These are phyloP conservation scores for Nannizzia gypsea DNA, from an alignment of 2,329 filamentous ascomycete genomes.

Conservation along the genomic window DNA sequence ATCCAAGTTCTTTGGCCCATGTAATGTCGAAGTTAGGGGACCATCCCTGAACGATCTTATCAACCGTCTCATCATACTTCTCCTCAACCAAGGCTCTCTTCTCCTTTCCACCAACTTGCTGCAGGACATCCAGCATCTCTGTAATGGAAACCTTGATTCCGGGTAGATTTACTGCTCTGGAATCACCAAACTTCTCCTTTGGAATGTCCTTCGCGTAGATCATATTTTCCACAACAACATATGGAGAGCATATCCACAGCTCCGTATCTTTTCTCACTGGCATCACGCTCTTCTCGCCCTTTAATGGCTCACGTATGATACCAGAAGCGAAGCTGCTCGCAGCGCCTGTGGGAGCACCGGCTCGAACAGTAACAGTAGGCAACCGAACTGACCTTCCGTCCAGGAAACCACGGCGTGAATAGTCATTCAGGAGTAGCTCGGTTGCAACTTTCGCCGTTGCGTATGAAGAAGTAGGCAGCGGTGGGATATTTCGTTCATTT, in stretches of 20 bases:
- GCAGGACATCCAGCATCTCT: constrained; percentile 49
- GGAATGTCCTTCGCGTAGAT: constrained; percentile 41
- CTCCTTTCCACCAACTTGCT: constrained; percentile 45
- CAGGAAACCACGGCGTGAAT: constrained; percentile 39
- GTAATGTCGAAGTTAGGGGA: constrained; percentile 44
- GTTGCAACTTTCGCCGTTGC: constrained; percentile 43
- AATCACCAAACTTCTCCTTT: constrained; percentile 41
- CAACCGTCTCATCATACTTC: constrained; percentile 42
- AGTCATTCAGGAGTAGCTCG: constrained; percentile 42
- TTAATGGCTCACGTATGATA: constrained; percentile 43
- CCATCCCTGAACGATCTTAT: constrained; percentile 51
- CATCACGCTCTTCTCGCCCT: constrained; percentile 39
- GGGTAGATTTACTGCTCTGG: constrained; percentile 44
- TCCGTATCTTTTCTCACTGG: constrained; percentile 42
- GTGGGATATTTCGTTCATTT: constrained; percentile 36
- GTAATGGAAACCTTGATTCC: constrained; percentile 47
- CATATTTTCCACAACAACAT: constrained; percentile 44
- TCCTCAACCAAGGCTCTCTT: constrained; percentile 43
- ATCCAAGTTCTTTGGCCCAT: constrained; percentile 42
- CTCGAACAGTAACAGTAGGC: constrained; percentile 42
- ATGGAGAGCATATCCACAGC: constrained; percentile 47
- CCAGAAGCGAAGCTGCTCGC: constrained; percentile 43
- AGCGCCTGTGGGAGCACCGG: constrained; percentile 41
- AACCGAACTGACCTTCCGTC: constrained; percentile 38
- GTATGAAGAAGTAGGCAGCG: constrained; percentile 39